Evolutionary conservation across 75 land plant genomes (phyloP).

Genomic region (Selaginella tamariscina): DNA sequence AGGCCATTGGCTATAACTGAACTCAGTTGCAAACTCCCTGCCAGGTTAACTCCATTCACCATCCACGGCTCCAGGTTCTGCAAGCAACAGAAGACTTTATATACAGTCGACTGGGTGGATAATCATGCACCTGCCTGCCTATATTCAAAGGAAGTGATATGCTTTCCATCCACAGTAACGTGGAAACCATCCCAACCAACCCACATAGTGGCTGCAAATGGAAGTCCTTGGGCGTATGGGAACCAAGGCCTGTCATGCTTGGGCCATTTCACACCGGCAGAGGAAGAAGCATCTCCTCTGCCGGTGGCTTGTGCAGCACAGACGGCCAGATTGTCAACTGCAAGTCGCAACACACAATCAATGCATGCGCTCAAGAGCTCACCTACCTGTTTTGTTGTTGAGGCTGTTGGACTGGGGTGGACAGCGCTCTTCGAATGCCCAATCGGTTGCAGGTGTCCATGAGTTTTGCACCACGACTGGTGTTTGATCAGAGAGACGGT

Average conservation of each 20-base stretch:
- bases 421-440: slow-evolving; percentile 90
- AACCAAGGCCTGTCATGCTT: slow-evolving; percentile 41
- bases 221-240: slow-evolving; percentile 69
- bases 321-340: slow-evolving; percentile 2
- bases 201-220: slow-evolving; percentile 71
- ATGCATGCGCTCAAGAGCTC: not conserved
- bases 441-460: slow-evolving; percentile 64
- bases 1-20: slow-evolving; percentile 80
- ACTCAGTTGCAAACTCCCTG: slow-evolving; percentile 52
- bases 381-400: too few relatives aligned
- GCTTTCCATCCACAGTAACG: slow-evolving; percentile 91
- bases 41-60: slow-evolving; percentile 59
- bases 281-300: slow-evolving; percentile 33
- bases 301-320: not conserved
- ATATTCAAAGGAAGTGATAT: slow-evolving; percentile 80
- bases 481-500: slow-evolving; percentile 57
- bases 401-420: slow-evolving; percentile 31
- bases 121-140: slow-evolving; percentile 47
- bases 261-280: slow-evolving; percentile 12
- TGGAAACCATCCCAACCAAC: slow-evolving; percentile 82
- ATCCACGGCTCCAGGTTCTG: slow-evolving; percentile 96
- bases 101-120: not conserved
- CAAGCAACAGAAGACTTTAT: not conserved
- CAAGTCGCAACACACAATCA: not conserved
- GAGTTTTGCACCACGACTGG: slow-evolving; percentile 94